phyloP scores from a whole-genome alignment of 345 rosid species.

The Eucalyptus pauciflora region DNA sequence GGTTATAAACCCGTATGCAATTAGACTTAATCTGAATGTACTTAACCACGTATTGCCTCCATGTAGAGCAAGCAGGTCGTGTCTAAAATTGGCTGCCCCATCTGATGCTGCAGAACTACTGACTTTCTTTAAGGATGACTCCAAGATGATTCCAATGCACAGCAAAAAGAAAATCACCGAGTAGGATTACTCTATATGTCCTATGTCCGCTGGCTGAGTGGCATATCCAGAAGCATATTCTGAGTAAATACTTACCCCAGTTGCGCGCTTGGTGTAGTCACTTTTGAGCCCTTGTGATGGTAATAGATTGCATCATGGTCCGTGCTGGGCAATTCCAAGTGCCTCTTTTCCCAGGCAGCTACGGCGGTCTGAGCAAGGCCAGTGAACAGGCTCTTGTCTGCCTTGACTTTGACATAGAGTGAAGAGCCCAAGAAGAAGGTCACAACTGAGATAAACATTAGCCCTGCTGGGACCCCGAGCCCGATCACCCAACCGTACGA shows the following conservation, averaged over 20 bases:
- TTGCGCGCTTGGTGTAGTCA: conserved; percentile 16
- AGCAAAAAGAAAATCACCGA: too few species aligned
- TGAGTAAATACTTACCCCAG: conserved; percentile 14
- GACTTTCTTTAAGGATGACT: background rate
- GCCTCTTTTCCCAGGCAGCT: conserved; percentile 26
- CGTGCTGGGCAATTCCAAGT: conserved; percentile 3
- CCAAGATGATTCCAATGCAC: background rate
- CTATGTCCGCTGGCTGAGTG: background rate
- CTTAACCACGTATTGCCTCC: background rate
- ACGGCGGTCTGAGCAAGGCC: conserved; percentile 25
- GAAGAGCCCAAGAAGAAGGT: conserved; percentile 30
- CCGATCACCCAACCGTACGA: conserved; percentile 40
- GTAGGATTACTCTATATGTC: too few species aligned
- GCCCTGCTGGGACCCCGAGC: conserved; percentile 34
- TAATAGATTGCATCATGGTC: conserved; percentile 6
- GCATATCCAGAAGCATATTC: background rate
- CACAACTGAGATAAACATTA: conserved; percentile 19
- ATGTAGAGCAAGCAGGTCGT: background rate
- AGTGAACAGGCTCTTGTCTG: conserved; percentile 26
- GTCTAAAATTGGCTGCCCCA: background rate
- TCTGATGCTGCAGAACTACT: background rate
- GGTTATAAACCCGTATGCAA: background rate
- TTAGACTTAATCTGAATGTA: too few species aligned
- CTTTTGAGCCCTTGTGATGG: conserved; percentile 14
- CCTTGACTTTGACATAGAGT: conserved; percentile 16